phyloP scores from a whole-genome alignment of 2,329 filamentous ascomycete genomes.

The Pleomassaria siparia region DNA sequence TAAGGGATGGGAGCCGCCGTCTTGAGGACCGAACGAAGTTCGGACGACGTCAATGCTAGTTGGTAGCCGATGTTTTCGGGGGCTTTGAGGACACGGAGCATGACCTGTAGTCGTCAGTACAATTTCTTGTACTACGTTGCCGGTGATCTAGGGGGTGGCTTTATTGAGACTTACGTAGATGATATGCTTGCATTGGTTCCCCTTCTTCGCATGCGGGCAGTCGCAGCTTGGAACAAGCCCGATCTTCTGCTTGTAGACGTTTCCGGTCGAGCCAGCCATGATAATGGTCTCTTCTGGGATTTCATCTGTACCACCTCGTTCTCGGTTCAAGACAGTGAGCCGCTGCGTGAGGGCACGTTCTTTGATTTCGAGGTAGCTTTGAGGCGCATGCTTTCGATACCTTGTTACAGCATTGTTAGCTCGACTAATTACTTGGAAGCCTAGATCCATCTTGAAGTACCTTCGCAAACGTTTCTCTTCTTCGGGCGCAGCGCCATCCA shows the following conservation, averaged over 20 bases:
- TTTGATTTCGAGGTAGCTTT: conserved; percentile 50
- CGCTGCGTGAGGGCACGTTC: conserved; percentile 53
- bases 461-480: conserved; percentile 35
- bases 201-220: conserved; percentile 57
- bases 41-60: conserved; percentile 59
- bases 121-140: not conserved
- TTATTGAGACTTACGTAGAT: conserved; percentile 55
- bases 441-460: conserved; percentile 6
- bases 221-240: conserved; percentile 55
- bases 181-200: conserved; percentile 66
- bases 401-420: conserved; percentile 14
- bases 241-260: conserved; percentile 61
- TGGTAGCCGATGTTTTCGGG: conserved; percentile 60
- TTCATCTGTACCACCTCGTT: conserved; percentile 46
- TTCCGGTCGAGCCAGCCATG: conserved; percentile 63
- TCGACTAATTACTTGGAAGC: not conserved
- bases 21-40: conserved; percentile 59
- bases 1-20: conserved; percentile 53
- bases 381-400: conserved; percentile 45
- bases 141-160: not conserved
- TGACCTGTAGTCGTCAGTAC: conserved; percentile 43
- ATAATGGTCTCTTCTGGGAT: conserved; percentile 56
- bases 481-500: conserved; percentile 7
- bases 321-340: conserved; percentile 60
- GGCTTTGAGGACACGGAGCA: conserved; percentile 60